Evolutionary conservation across 2,329 filamentous ascomycete species (phyloP).

Genomic region (Chaetomium strumarium): DNA sequence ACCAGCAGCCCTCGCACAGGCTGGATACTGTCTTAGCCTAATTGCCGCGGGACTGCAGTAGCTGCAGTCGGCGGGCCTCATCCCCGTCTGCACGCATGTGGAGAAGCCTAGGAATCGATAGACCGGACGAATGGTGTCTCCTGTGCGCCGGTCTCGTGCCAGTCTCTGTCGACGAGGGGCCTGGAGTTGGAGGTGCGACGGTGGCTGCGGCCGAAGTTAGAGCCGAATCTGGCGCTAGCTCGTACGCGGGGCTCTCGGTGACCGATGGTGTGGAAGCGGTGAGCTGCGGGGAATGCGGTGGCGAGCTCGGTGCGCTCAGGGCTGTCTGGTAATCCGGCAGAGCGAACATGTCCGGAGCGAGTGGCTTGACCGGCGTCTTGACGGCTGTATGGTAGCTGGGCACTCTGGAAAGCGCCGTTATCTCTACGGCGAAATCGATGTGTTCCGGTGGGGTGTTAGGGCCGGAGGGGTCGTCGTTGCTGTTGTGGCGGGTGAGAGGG

Average conservation of each 20-base stretch:
- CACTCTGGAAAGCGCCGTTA: constrained; percentile 64
- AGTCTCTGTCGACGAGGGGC: constrained; percentile 16
- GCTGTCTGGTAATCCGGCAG: constrained; percentile 65
- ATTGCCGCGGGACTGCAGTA: constrained; percentile 34
- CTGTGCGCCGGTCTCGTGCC: constrained; percentile 18
- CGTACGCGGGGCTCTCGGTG: constrained; percentile 21
- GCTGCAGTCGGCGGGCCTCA: constrained; percentile 31
- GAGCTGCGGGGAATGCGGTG: constrained; percentile 42
- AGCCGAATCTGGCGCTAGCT: not conserved
- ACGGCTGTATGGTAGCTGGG: constrained; percentile 74
- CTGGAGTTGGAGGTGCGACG: not conserved
- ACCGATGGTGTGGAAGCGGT: constrained; percentile 29
- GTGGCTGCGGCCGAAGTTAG: not conserved
- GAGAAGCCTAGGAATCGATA: constrained; percentile 20
- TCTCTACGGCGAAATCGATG: constrained; percentile 50
- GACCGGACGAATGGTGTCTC: constrained; percentile 23
- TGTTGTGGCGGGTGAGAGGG: constrained; percentile 50
- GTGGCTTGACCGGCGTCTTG: constrained; percentile 53
- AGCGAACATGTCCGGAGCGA: constrained; percentile 41
- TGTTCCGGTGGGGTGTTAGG: constrained; percentile 53
- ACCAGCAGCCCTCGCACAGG: not conserved
- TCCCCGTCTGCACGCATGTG: constrained; percentile 26
- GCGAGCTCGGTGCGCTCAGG: constrained; percentile 48
- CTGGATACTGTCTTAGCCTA: constrained; percentile 21
- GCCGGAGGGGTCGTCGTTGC: constrained; percentile 45